Evolutionary conservation across 352 stramenopile genomes (phyloP).

Genomic region (Phytophthora fragariae): DNA sequence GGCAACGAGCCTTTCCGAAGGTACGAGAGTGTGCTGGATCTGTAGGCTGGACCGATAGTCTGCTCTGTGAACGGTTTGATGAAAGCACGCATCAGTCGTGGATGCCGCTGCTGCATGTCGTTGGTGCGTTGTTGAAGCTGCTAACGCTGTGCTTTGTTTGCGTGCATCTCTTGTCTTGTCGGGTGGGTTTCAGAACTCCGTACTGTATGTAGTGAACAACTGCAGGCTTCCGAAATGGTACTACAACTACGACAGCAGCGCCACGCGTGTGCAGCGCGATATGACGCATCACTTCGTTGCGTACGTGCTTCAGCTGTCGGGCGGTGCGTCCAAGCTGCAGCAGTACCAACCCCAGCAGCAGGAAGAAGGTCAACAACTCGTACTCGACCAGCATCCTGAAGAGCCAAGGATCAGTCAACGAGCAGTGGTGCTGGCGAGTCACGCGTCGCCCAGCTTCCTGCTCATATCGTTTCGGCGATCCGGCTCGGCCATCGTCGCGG

Average conservation of each 20-base stretch:
- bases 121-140: background rate
- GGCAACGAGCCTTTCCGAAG: slow-evolving; percentile 26
- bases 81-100: background rate
- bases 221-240: slow-evolving; percentile 41
- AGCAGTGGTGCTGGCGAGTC: slow-evolving; percentile 20
- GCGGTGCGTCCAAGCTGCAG: background rate
- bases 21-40: background rate
- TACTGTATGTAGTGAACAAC: slow-evolving; percentile 46
- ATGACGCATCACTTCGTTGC: slow-evolving; percentile 43
- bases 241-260: slow-evolving; percentile 49
- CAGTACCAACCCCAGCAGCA: background rate
- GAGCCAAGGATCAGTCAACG: background rate
- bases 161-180: too few relatives aligned
- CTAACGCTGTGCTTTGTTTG: background rate
- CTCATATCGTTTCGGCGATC: slow-evolving; percentile 40
- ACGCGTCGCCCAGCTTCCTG: slow-evolving; percentile 31
- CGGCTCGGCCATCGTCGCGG: background rate
- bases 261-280: slow-evolving; percentile 41
- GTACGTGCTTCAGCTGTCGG: slow-evolving; percentile 32
- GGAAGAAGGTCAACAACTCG: background rate
- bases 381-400: background rate
- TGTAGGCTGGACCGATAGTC: background rate
- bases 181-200: slow-evolving; percentile 26
- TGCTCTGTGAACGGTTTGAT: too few relatives aligned
- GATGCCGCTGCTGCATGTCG: background rate